A percentile compares a stretch with the other conserved stretches of the same genome.
phyloP scores from a whole-genome alignment of 2,329 filamentous ascomycete species.

The Phialocephala subalpina region DNA sequence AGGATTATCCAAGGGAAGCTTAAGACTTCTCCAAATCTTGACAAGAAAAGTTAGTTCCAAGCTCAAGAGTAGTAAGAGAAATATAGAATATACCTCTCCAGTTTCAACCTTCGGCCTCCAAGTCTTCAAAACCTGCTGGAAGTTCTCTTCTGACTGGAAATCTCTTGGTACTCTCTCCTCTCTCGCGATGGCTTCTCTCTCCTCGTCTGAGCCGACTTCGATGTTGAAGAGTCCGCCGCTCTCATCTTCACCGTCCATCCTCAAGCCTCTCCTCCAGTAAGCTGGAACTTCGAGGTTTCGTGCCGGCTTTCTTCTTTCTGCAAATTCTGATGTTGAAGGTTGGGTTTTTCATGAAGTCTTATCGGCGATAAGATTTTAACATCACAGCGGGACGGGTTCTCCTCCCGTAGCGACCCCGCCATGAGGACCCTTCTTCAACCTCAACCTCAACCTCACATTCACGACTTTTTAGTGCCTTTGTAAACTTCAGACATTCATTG shows the following conservation, averaged over 20 bases:
- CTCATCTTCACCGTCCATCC: conserved; percentile 43
- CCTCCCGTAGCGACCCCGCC: not conserved
- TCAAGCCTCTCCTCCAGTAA: not conserved
- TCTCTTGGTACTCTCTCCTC: conserved; percentile 41
- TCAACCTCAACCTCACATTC: not conserved
- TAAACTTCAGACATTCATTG: not conserved
- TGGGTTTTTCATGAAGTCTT: not conserved
- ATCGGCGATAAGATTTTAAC: conserved; percentile 15
- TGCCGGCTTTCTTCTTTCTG: too few relatives aligned
- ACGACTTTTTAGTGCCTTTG: not conserved
- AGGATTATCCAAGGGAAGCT: conserved; percentile 37
- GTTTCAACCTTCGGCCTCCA: conserved; percentile 42
- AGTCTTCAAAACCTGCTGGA: conserved; percentile 33
- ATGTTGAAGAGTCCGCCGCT: conserved; percentile 52
- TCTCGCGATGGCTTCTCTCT: conserved; percentile 26
- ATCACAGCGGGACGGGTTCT: not conserved
- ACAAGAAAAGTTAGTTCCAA: not conserved
- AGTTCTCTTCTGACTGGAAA: conserved; percentile 42
- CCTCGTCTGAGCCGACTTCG: conserved; percentile 50
- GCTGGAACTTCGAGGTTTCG: too few relatives aligned
- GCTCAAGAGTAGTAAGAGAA: not conserved
- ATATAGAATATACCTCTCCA: conserved; percentile 36
- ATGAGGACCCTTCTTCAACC: too few relatives aligned
- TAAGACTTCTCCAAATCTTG: conserved; percentile 39
- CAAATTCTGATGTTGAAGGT: not conserved